A percentile compares a stretch with the other conserved stretches of the same genome.
Evolutionary conservation across 202 grass and related monocot genomes (phyloP).

Genomic region (Panicum virgatum): DNA sequence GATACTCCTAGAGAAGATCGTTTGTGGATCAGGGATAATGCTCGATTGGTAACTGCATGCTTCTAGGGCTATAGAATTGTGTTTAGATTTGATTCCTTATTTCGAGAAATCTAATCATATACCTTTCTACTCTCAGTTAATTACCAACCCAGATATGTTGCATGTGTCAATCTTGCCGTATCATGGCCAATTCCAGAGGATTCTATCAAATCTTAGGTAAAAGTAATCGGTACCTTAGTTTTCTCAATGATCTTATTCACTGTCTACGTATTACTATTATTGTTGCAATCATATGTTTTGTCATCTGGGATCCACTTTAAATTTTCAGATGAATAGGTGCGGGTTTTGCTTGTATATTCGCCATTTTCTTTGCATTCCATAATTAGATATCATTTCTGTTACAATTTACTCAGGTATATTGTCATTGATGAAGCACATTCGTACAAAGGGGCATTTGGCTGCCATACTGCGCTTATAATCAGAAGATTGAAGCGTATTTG

Average conservation of each 20-base stretch:
- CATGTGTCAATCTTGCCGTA: slow-evolving; percentile 78
- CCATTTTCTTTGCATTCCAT: slow-evolving; percentile 6
- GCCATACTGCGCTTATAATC: slow-evolving; percentile 89
- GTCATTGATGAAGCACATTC: slow-evolving; percentile 98
- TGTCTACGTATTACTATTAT: not conserved
- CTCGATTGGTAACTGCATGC: slow-evolving; percentile 58
- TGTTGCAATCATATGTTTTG: too few relatives aligned
- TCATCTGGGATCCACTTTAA: too few relatives aligned
- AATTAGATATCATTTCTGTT: not conserved
- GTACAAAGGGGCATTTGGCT: slow-evolving; percentile 98
- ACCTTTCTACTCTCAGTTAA: slow-evolving; percentile 60
- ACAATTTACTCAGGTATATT: slow-evolving; percentile 71
- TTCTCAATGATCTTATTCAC: slow-evolving; percentile 16
- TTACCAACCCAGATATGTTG: slow-evolving; percentile 99
- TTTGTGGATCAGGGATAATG: slow-evolving; percentile 76
- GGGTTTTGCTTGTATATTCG: slow-evolving; percentile 5
- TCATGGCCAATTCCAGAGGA: slow-evolving; percentile 70
- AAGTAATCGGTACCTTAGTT: slow-evolving; percentile 15
- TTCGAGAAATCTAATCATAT: not conserved
- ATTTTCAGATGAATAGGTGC: too few relatives aligned
- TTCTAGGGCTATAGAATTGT: slow-evolving; percentile 28
- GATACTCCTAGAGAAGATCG: slow-evolving; percentile 86
- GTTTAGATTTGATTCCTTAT: slow-evolving; percentile 17
- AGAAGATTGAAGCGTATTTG: slow-evolving; percentile 91
- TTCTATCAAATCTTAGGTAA: slow-evolving; percentile 87